Evolutionary conservation across 1,284 basidiomycete species (phyloP).

Genomic region (Stygiomarasmius scandens): DNA sequence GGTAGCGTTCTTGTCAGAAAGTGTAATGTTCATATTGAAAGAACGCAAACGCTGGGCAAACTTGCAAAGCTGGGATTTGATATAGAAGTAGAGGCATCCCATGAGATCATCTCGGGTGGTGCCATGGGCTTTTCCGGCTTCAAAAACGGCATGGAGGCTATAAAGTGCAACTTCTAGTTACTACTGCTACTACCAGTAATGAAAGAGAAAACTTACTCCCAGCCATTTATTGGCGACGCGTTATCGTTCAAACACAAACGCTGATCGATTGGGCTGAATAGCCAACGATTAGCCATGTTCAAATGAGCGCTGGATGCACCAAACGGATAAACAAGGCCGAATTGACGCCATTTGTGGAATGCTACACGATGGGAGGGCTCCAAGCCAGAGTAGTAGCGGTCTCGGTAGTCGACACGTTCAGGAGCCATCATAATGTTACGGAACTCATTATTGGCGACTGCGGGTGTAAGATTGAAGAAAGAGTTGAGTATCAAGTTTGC

Average conservation of each 20-base stretch:
- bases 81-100: constrained; percentile 48
- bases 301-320: constrained; percentile 31
- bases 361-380: constrained; percentile 5
- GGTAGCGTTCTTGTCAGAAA: constrained; percentile 25
- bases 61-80: constrained; percentile 37
- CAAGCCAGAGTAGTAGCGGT: constrained; percentile 2
- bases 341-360: constrained; percentile 3
- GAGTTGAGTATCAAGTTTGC: neutral
- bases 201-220: constrained; percentile 38
- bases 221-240: constrained; percentile 38
- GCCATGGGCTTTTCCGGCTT: constrained; percentile 34
- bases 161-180: neutral
- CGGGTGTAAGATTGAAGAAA: constrained; percentile 35
- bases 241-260: constrained; percentile 31
- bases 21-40: constrained; percentile 3
- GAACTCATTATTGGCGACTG: constrained; percentile 28
- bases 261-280: constrained; percentile 34
- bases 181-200: neutral
- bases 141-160: constrained; percentile 27
- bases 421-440: constrained; percentile 3
- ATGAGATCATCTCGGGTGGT: constrained; percentile 40
- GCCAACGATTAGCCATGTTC: constrained; percentile 23
- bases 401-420: constrained; percentile 9
- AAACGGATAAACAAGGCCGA: neutral
- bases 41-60: constrained; percentile 6